Conservation (phyloP, 306 rosid genomes). For the Amphicarpaea edgeworthii region DNA sequence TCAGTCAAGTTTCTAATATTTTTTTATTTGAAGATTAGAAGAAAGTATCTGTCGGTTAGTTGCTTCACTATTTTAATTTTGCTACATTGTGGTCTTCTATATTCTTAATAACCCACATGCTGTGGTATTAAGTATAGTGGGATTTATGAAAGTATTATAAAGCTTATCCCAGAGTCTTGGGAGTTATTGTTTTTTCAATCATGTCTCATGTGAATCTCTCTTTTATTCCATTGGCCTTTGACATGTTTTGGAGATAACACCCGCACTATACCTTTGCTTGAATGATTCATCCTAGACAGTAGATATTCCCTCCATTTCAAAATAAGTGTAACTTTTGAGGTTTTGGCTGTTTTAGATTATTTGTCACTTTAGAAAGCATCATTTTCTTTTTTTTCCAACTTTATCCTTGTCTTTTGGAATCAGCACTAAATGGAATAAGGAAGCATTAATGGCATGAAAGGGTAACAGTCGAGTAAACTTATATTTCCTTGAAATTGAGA, state of each 20-base stretch:
- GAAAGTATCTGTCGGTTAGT: background rate
- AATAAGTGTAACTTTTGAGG: slow-evolving; percentile 8
- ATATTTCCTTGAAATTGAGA: background rate
- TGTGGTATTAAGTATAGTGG: background rate
- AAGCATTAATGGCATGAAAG: background rate
- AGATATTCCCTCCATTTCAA: background rate
- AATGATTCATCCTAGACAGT: slow-evolving; percentile 25
- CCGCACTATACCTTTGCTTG: background rate
- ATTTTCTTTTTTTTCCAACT: background rate
- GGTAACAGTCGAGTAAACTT: slow-evolving; percentile 1
- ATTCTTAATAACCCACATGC: slow-evolving; percentile 27
- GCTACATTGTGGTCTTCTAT: slow-evolving; percentile 5
- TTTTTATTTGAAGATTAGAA: slow-evolving; percentile 4
- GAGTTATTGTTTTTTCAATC: background rate
- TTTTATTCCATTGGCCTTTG: background rate
- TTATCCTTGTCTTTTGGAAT: background rate
- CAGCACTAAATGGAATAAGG: background rate
- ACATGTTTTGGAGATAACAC: slow-evolving; percentile 3
- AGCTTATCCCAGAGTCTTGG: background rate
- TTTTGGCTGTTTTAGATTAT: background rate
- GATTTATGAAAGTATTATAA: slow-evolving; percentile 24
- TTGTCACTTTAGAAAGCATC: slow-evolving; percentile 12
- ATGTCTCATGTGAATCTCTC: background rate
- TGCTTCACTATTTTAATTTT: slow-evolving; percentile 30
- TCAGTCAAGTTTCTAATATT: background rate